phyloP scores from a whole-genome alignment of 2,329 filamentous ascomycete genomes.

The Myrmaecium sp. region DNA sequence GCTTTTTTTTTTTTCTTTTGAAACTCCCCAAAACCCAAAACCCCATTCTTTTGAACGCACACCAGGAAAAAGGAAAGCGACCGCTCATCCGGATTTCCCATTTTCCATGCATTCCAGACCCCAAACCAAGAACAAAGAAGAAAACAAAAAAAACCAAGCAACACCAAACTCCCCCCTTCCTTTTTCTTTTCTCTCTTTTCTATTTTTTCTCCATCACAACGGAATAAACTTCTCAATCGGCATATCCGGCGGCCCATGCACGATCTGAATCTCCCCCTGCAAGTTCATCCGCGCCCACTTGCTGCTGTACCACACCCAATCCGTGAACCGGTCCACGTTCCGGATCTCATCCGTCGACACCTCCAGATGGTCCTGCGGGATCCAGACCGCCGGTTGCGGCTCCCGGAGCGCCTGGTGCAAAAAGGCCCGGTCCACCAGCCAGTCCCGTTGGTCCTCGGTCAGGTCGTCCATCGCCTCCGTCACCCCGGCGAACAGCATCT shows the following conservation, averaged over 20 bases:
- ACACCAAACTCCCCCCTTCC: too few species aligned
- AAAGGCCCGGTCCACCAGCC: constrained; percentile 73
- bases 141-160: too few species aligned
- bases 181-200: too few species aligned
- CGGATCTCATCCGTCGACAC: constrained; percentile 82
- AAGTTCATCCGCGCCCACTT: constrained; percentile 77
- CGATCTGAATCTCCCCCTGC: constrained; percentile 71
- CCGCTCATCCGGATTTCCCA: too few species aligned
- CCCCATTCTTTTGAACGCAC: too few species aligned
- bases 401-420: constrained; percentile 77
- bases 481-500: constrained; percentile 73
- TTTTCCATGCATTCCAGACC: too few species aligned
- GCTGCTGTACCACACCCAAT: constrained; percentile 78
- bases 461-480: constrained; percentile 91
- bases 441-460: constrained; percentile 74
- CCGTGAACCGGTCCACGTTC: constrained; percentile 57
- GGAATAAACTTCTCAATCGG: constrained; percentile 24
- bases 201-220: too few species aligned
- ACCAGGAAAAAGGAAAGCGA: too few species aligned
- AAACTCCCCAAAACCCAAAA: too few species aligned
- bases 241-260: constrained; percentile 67
- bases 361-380: constrained; percentile 77
- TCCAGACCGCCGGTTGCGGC: constrained; percentile 77
- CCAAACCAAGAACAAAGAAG: too few species aligned
- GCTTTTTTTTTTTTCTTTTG: too few species aligned